Conservation (phyloP, 768 basidiomycete genomes). For the Dioszegia aurantiaca region DNA sequence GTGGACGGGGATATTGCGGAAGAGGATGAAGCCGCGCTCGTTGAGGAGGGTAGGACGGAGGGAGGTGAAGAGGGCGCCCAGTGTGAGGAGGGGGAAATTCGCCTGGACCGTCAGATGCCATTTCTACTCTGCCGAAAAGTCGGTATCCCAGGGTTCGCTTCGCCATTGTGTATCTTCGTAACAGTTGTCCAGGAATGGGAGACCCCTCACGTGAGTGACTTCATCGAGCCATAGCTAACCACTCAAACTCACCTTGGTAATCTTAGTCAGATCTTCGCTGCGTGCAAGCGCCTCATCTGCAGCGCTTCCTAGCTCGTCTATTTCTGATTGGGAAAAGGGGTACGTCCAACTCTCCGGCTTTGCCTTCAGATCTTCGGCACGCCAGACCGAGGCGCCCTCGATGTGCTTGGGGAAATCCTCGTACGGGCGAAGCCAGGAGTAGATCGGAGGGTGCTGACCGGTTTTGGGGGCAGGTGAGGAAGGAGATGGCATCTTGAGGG, state of each 20-base stretch:
- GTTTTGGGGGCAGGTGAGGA: conserved; percentile 3
- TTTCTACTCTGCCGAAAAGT: not conserved
- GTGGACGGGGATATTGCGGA: conserved; percentile 44
- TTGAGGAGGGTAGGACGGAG: conserved; percentile 41
- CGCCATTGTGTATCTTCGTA: too few relatives aligned
- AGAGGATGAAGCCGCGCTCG: conserved; percentile 51
- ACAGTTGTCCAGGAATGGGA: too few relatives aligned
- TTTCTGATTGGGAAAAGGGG: conserved; percentile 33
- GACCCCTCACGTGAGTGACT: too few relatives aligned
- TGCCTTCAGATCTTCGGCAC: conserved; percentile 34
- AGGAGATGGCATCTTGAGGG: not conserved
- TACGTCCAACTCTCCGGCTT: conserved; percentile 40
- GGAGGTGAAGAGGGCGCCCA: conserved; percentile 23
- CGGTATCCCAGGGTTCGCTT: too few relatives aligned
- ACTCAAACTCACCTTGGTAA: conserved; percentile 32
- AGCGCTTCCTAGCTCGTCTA: conserved; percentile 38
- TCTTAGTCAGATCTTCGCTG: conserved; percentile 30
- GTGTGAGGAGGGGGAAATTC: conserved; percentile 39
- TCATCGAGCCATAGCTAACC: too few relatives aligned
- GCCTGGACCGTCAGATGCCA: conserved; percentile 24
- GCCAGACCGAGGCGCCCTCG: conserved; percentile 46
- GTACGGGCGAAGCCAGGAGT: conserved; percentile 38
- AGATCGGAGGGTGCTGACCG: conserved; percentile 40
- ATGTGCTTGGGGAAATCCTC: conserved; percentile 37
- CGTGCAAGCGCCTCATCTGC: conserved; percentile 30